These are phyloP conservation scores for Buxus sempervirens DNA, from an alignment of 164 flowering plant species.

Conservation along the genomic window DNA sequence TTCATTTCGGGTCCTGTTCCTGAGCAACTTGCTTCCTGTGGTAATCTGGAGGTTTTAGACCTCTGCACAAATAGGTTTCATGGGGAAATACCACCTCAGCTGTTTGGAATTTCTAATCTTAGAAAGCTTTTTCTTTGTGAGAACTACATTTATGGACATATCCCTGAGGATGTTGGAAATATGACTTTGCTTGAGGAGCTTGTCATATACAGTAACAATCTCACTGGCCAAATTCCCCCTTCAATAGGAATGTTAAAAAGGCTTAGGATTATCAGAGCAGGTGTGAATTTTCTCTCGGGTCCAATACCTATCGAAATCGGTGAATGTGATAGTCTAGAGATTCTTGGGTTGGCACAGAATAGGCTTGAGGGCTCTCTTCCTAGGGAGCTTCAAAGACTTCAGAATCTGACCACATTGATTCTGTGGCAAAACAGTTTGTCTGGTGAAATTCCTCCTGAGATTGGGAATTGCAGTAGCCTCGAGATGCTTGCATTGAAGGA, in stretches of 20 bases:
- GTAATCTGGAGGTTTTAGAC: slow-evolving; percentile 38
- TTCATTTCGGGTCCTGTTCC: slow-evolving; percentile 53
- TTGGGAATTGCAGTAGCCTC: slow-evolving; percentile 46
- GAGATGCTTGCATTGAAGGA: slow-evolving; percentile 42
- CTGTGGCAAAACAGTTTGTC: slow-evolving; percentile 48
- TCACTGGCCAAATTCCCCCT: slow-evolving; percentile 43
- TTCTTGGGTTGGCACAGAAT: slow-evolving; percentile 54
- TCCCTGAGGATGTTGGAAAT: slow-evolving; percentile 41
- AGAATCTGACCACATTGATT: slow-evolving; percentile 38
- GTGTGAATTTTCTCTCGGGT: slow-evolving; percentile 45
- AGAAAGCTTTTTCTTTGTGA: slow-evolving; percentile 44
- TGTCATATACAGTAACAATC: slow-evolving; percentile 48
- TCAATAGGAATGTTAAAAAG: slow-evolving; percentile 37
- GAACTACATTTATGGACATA: slow-evolving; percentile 39
- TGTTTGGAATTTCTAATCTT: slow-evolving; percentile 29
- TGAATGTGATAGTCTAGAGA: slow-evolving; percentile 42
- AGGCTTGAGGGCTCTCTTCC: slow-evolving; percentile 44
- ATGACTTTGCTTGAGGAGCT: slow-evolving; percentile 41
- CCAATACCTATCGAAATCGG: slow-evolving; percentile 42
- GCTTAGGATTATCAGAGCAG: slow-evolving; percentile 47
- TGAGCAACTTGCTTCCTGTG: slow-evolving; percentile 26
- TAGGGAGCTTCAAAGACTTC: slow-evolving; percentile 37
- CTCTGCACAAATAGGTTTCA: slow-evolving; percentile 53
- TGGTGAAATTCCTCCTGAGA: slow-evolving; percentile 50
- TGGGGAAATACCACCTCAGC: slow-evolving; percentile 32